Conservation (phyloP, 345 rosid genomes). For the Eucalyptus tenuipes region DNA sequence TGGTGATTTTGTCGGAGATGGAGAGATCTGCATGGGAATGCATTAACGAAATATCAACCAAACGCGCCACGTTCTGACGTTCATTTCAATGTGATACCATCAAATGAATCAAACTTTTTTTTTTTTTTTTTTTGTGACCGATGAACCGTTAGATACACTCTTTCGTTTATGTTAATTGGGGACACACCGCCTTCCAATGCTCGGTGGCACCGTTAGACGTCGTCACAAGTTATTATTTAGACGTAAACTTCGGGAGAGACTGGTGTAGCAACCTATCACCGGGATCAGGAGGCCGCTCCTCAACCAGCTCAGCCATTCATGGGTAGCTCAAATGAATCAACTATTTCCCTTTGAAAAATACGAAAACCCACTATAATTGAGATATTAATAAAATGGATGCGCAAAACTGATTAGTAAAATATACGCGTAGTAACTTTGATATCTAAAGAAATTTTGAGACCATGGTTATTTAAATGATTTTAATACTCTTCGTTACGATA, state of each 20-base stretch:
- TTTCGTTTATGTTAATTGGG: too few relatives aligned
- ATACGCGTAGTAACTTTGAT: not conserved
- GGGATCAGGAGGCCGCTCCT: rapidly evolving
- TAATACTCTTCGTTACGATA: not conserved
- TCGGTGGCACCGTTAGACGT: too few relatives aligned
- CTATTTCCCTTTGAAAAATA: not conserved
- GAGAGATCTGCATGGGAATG: not conserved
- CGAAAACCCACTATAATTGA: not conserved
- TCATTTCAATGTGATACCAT: not conserved
- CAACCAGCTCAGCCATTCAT: too few relatives aligned
- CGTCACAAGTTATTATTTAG: too few relatives aligned
- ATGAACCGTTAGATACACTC: too few relatives aligned
- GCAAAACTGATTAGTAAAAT: not conserved
- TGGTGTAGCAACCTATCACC: too few relatives aligned
- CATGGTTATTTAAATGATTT: not conserved
- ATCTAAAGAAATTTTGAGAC: not conserved
- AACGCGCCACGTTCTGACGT: not conserved
- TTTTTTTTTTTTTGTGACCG: too few relatives aligned
- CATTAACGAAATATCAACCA: not conserved
- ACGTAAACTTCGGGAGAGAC: too few relatives aligned
- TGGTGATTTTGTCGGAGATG: not conserved
- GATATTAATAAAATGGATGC: not conserved
- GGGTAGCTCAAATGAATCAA: too few relatives aligned
- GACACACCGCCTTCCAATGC: too few relatives aligned
- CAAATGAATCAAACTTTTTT: not conserved